Base-by-base conservation (phyloP, 148 eudicot species). In the Fallopia convolvulus region DNA sequence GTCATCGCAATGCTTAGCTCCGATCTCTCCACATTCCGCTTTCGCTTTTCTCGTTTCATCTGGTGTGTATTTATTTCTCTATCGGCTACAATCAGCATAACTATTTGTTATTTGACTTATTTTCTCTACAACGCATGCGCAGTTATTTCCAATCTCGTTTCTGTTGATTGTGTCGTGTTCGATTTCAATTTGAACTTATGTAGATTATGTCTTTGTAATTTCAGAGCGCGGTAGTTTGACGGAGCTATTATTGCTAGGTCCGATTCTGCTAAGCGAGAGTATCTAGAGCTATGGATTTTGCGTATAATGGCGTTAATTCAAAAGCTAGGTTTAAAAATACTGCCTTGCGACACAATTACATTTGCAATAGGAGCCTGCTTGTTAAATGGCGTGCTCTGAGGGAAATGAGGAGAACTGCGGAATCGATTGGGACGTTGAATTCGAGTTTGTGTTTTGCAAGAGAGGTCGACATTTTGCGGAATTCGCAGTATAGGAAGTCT, bases 201-300 rank as follows among this genome's bases (percentile, higher is more conserved):
- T 17, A 30, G 70, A 30, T 63, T 63, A 63, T 63, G 8, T 63
- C 39, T 12, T 23, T 6, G 39, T 30, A 52, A 52, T 52, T 52
- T 52, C 17, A n/a, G 58, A 52, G 47, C 0, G n/a, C 17, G 58
- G 58, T n/a, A 52, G 58, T 52, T 52, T 13, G 20, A 7, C 20
- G n/a, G 58, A 15, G 70, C 17, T 63, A 33, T 63, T 63, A 63
- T 63, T 63, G 70, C 70, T 63, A 63, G 70, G 70, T 32, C 39
- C 30, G 70, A 63, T 30, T 63, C 15, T 63, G 15, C 36, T 26
- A 23, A 63, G 5, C 15, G 17, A 17, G 39, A 26, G 70, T 30
- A 1, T 63, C 39, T 63, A 30, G 23, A 63, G 82, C 41, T 75
- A 89, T 93, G 98, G 93, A 93, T 8, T 72, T 82, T 48, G 82